Evolutionary conservation across 495 filamentous ascomycete species (phyloP).

Genomic region (Hypoxylon intermedium): DNA sequence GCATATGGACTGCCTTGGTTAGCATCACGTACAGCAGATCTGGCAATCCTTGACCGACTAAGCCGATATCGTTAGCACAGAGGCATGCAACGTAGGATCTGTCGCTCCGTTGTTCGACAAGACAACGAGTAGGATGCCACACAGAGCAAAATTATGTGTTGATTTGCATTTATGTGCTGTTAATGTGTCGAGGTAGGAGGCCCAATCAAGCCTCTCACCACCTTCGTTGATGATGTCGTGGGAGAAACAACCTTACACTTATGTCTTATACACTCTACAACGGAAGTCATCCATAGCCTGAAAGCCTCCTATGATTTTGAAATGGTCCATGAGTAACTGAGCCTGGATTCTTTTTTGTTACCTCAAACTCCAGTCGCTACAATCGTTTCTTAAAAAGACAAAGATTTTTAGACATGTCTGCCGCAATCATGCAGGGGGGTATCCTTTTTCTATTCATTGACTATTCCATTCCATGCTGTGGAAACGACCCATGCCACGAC

Average conservation of each 20-base stretch:
- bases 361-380: slow-evolving; percentile 27
- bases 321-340: slow-evolving; percentile 13
- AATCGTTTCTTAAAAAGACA: slow-evolving; percentile 21
- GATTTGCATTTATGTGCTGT: slow-evolving; percentile 25
- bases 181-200: neutral
- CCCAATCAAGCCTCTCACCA: neutral
- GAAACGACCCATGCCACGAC: slow-evolving; percentile 44
- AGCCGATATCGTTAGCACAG: slow-evolving; percentile 11
- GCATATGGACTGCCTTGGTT: slow-evolving; percentile 7
- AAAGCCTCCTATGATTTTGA: slow-evolving; percentile 16
- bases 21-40: slow-evolving; percentile 9
- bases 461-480: slow-evolving; percentile 41
- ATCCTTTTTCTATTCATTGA: slow-evolving; percentile 41
- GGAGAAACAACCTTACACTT: neutral
- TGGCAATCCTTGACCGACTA: neutral
- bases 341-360: slow-evolving; percentile 19
- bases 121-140: slow-evolving; percentile 1
- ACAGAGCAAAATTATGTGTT: slow-evolving; percentile 22
- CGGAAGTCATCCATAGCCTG: slow-evolving; percentile 18
- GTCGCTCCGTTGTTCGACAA: neutral
- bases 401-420: slow-evolving; percentile 22
- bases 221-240: slow-evolving; percentile 1
- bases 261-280: slow-evolving; percentile 6
- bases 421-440: slow-evolving; percentile 40
- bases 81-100: neutral